Evolutionary conservation across 2,329 filamentous ascomycete genomes (phyloP), one percentile per base, ranked within the genome.

Genomic region (Phoma sp.): DNA sequence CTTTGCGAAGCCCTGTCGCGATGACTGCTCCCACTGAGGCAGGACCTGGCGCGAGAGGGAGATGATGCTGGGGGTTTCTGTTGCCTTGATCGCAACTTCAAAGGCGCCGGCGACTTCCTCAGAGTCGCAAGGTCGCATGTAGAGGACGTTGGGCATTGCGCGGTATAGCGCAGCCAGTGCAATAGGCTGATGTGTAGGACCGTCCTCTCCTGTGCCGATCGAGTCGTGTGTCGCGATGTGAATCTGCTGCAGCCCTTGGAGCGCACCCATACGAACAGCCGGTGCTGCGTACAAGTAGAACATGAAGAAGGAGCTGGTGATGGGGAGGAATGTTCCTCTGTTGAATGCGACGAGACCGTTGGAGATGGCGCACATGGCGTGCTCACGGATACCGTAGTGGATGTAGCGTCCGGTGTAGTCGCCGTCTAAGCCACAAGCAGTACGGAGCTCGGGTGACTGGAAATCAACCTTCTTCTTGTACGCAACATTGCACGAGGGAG

Each of bases 261-360:
- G 76, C 9, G 83, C 84, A 10, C 82, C 83, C 83, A 86, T 86
- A 13, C 84, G 81, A 1, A 86, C 78, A n/a, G 78, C 83, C 0
- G 83, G 80, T 0, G 84, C 84, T 19, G 83, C 83, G 56, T 83
- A 81, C 15, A 53, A 24, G 21, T 53, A 53, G 33, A 53, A 86
- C 82, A 87, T 86, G 75, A 86, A 85, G 73, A 86, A 87, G 6
- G 78, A 80, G 0, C 81, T 80, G 0, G 84, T 86, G 37, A 85
- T 71, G 0, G 84, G 84, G 8, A 86, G 70, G 59, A 86, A 80
- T 0, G 82, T 84, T 5, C 54, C 33, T 13, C 43, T 53, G 27
- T 54, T 39, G 33, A 51, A 62, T 12, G 85, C 85, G 0, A 84
- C 84, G 6, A 88, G 73, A 2, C 85, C 85, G 67, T 85, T 85